Evolutionary conservation across 306 rosid genomes (phyloP).

Genomic region (Cucurbita argyrosperma): DNA sequence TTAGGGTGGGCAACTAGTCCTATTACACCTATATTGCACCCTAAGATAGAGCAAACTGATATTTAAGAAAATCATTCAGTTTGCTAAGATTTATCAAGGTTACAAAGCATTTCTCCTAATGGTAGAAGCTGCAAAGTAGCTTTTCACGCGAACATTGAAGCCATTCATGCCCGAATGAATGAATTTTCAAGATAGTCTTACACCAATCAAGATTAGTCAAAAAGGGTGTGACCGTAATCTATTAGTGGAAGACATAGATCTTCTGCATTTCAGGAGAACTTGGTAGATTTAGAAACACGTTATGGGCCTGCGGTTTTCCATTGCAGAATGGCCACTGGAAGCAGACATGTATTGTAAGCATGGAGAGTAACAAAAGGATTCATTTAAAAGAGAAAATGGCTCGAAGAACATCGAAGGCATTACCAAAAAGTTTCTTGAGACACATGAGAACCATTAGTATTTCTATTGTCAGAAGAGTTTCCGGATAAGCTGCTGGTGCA

Average conservation of each 20-base stretch:
- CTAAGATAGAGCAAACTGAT: not conserved
- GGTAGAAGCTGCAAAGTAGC: not conserved
- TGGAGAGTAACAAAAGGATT: not conserved
- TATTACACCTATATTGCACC: not conserved
- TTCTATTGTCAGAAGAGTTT: slow-evolving; percentile 16
- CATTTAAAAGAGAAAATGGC: slow-evolving; percentile 1
- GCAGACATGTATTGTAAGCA: slow-evolving; percentile 16
- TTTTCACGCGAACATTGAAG: not conserved
- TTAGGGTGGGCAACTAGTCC: not conserved
- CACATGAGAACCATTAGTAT: slow-evolving; percentile 16
- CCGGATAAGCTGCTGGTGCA: slow-evolving; percentile 13
- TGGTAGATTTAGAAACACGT: slow-evolving; percentile 45
- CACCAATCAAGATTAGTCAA: not conserved
- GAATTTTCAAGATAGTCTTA: not conserved
- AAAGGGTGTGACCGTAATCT: slow-evolving; percentile 20
- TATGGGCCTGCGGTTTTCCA: slow-evolving; percentile 53
- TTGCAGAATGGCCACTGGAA: slow-evolving; percentile 30
- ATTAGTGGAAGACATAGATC: slow-evolving; percentile 15
- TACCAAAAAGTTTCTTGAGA: slow-evolving; percentile 21
- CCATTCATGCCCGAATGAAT: not conserved
- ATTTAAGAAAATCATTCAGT: not conserved
- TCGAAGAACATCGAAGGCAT: slow-evolving; percentile 1
- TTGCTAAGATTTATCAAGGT: not conserved
- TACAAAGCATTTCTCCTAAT: not conserved
- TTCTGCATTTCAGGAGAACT: slow-evolving; percentile 43